These are phyloP conservation scores for Hyaloscypha variabilis DNA, from an alignment of 495 filamentous ascomycete genomes.

Conservation along the genomic window DNA sequence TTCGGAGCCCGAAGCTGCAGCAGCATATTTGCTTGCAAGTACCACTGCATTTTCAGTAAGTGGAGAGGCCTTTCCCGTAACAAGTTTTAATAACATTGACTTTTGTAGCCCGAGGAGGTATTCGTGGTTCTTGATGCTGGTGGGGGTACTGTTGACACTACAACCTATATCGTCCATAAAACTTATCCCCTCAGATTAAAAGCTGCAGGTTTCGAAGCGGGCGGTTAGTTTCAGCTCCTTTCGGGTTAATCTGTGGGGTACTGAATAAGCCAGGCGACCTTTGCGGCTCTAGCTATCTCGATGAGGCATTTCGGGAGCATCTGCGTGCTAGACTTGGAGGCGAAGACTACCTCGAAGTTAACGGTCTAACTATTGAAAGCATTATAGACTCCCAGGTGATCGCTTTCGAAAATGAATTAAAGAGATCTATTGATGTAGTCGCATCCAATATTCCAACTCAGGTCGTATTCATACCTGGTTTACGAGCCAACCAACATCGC, in stretches of 20 bases:
- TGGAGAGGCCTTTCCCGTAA: not conserved
- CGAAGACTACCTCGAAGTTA: slow-evolving; percentile 6
- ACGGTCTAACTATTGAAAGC: not conserved
- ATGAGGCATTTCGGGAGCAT: not conserved
- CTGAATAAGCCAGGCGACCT: not conserved
- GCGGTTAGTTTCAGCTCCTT: not conserved
- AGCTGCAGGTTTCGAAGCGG: slow-evolving; percentile 3
- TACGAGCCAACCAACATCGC: not conserved
- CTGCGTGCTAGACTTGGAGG: not conserved
- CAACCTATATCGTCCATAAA: slow-evolving; percentile 38
- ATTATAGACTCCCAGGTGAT: not conserved
- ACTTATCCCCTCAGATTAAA: slow-evolving; percentile 31
- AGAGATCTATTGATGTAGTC: not conserved
- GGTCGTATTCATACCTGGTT: not conserved
- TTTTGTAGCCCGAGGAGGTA: slow-evolving; percentile 16
- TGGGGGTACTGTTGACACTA: slow-evolving; percentile 45
- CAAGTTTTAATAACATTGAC: not conserved
- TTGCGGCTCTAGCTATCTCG: slow-evolving; percentile 11
- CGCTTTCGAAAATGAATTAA: slow-evolving; percentile 4
- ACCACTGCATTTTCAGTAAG: not conserved
- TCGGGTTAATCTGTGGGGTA: not conserved
- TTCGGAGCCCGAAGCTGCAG: slow-evolving; percentile 39
- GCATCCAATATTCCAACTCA: not conserved
- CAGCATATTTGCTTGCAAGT: slow-evolving; percentile 33
- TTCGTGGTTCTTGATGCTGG: slow-evolving; percentile 37